Conservation (phyloP, 2,329 filamentous ascomycete species). For the Colletotrichum phormii region DNA sequence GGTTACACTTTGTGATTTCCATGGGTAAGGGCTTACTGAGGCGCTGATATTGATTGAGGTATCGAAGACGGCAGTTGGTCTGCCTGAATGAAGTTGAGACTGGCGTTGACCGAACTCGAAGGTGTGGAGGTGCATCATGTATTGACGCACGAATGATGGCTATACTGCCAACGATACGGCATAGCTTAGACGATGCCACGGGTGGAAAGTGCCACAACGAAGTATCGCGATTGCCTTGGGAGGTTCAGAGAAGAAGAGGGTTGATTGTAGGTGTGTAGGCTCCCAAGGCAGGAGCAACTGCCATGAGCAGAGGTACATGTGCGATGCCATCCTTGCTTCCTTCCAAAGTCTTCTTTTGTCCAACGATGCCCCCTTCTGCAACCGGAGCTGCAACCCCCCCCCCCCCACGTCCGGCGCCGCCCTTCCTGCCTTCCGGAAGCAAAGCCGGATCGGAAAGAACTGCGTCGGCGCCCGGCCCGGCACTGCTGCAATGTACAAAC, state of each 20-base stretch:
- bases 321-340: background rate
- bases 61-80: background rate
- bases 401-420: background rate
- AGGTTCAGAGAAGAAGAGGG: background rate
- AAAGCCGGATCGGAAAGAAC: background rate
- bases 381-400: background rate
- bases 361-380: background rate
- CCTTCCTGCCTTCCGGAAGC: background rate
- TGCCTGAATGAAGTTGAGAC: background rate
- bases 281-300: background rate
- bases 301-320: background rate
- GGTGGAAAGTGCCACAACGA: background rate
- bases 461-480: constrained; percentile 13
- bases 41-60: background rate
- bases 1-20: background rate
- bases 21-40: background rate
- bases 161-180: background rate
- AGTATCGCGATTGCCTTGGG: background rate
- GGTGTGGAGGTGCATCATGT: background rate
- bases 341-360: background rate
- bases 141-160: background rate
- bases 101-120: background rate
- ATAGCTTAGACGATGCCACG: background rate
- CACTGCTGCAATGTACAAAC: constrained; percentile 13
- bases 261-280: background rate